Evolutionary conservation across 176 grass and related monocot genomes (phyloP).

Genomic region (Chrysopogon serrulatus): DNA sequence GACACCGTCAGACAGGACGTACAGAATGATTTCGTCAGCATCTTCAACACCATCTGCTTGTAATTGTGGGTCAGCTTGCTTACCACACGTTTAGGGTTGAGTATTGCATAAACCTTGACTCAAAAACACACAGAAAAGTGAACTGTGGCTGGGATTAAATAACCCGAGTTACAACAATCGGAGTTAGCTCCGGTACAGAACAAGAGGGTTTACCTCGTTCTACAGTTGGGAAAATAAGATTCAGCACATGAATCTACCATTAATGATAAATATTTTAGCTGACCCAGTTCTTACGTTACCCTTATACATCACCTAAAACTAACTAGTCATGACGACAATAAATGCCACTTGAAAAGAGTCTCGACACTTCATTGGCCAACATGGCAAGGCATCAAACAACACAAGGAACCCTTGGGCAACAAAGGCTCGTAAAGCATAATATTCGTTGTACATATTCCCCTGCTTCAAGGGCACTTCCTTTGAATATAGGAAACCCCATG

Average conservation of each 20-base stretch:
- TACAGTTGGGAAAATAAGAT: not conserved
- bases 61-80: too few relatives aligned
- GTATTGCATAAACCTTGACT: not conserved
- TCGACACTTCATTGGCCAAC: too few relatives aligned
- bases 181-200: not conserved
- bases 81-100: not conserved
- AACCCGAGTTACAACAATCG: not conserved
- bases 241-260: slow-evolving; percentile 15
- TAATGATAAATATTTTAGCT: not conserved
- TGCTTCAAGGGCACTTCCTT: slow-evolving; percentile 81
- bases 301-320: slow-evolving; percentile 24
- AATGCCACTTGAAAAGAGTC: too few relatives aligned
- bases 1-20: too few relatives aligned
- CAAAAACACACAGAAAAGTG: not conserved
- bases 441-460: not conserved
- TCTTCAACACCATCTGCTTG: too few relatives aligned
- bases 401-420: not conserved
- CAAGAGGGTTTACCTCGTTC: not conserved
- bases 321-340: slow-evolving; percentile 1
- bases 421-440: not conserved
- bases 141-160: not conserved
- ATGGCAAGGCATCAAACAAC: not conserved
- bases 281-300: not conserved
- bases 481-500: slow-evolving; percentile 97
- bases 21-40: too few relatives aligned